Evolutionary conservation across 768 basidiomycete species (phyloP).

Genomic region (Galerina sulciceps): DNA sequence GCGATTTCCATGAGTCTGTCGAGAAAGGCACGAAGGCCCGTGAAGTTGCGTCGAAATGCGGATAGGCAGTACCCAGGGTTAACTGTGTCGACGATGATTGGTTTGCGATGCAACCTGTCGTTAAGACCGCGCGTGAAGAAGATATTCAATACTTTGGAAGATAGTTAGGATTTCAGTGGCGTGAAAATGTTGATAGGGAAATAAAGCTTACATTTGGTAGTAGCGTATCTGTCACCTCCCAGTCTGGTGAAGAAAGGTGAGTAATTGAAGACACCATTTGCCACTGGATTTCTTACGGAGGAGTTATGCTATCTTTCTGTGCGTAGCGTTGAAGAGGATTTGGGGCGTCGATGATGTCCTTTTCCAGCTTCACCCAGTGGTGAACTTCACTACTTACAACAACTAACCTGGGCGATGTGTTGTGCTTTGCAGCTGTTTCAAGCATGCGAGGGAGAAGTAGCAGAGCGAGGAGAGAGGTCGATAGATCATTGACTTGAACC

Average conservation of each 20-base stretch:
- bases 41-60: conserved; percentile 33
- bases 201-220: conserved; percentile 14
- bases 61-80: conserved; percentile 49
- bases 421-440: conserved; percentile 35
- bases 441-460: conserved; percentile 47
- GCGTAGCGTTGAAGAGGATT: conserved; percentile 36
- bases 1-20: conserved; percentile 28
- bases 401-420: conserved; percentile 39
- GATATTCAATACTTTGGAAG: conserved; percentile 40
- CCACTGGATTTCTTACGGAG: conserved; percentile 17
- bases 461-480: conserved; percentile 42
- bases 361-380: conserved; percentile 28
- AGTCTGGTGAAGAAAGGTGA: not conserved
- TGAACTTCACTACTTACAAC: conserved; percentile 49
- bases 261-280: not conserved
- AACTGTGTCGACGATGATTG: conserved; percentile 37
- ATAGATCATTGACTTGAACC: conserved; percentile 51
- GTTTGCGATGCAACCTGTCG: conserved; percentile 26
- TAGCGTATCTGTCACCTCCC: conserved; percentile 3
- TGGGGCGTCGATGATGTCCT: conserved; percentile 24
- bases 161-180: not conserved
- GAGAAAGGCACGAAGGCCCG: conserved; percentile 17
- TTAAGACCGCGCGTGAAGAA: conserved; percentile 40
- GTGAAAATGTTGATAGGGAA: not conserved
- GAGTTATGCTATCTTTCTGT: conserved; percentile 31